A percentile compares a stretch with the other conserved stretches of the same genome.
Conservation (phyloP, 495 filamentous ascomycete species). For the Mytilinidion resinicola region DNA sequence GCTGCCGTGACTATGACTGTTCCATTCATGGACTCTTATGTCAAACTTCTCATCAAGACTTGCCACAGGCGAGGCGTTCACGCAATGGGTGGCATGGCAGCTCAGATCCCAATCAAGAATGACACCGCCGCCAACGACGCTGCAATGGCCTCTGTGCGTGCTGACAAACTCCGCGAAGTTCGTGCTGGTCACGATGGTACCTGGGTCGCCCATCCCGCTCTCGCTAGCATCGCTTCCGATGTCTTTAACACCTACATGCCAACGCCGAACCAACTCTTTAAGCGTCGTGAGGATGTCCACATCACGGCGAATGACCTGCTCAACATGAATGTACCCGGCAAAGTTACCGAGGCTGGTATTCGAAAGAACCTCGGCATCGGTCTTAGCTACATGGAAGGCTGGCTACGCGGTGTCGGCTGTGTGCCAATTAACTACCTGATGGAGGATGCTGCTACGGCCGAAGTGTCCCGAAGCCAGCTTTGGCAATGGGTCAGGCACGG, state of each 20-base stretch:
- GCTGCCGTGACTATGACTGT: constrained; percentile 93
- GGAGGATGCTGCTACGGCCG: constrained; percentile 97
- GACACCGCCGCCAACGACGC: constrained; percentile 82
- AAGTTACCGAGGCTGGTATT: constrained; percentile 92
- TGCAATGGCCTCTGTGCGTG: constrained; percentile 88
- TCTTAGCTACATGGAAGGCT: constrained; percentile 97
- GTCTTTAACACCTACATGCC: constrained; percentile 99
- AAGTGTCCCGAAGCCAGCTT: constrained; percentile 85
- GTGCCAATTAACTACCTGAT: constrained; percentile 99
- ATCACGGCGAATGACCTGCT: constrained; percentile 85
- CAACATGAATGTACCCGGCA: constrained; percentile 96
- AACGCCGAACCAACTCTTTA: constrained; percentile 92
- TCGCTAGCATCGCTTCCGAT: constrained; percentile 81
- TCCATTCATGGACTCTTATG: constrained; percentile 97
- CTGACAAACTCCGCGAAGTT: constrained; percentile 95
- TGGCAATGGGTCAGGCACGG: constrained; percentile 96
- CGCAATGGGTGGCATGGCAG: constrained; percentile 71
- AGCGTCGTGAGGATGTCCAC: constrained; percentile 82
- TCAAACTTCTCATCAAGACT: constrained; percentile 93
- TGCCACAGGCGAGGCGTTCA: constrained; percentile 94
- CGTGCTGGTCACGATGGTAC: constrained; percentile 92
- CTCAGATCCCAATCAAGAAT: constrained; percentile 97
- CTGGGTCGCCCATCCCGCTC: constrained; percentile 95
- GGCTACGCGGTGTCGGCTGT: constrained; percentile 90
- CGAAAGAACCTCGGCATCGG: constrained; percentile 98